Percentiles rank a stretch among this genome's conserved stretches.
These are phyloP conservation scores for Mrakia frigida DNA, from an alignment of 768 basidiomycete genomes.

Conservation along the genomic window DNA sequence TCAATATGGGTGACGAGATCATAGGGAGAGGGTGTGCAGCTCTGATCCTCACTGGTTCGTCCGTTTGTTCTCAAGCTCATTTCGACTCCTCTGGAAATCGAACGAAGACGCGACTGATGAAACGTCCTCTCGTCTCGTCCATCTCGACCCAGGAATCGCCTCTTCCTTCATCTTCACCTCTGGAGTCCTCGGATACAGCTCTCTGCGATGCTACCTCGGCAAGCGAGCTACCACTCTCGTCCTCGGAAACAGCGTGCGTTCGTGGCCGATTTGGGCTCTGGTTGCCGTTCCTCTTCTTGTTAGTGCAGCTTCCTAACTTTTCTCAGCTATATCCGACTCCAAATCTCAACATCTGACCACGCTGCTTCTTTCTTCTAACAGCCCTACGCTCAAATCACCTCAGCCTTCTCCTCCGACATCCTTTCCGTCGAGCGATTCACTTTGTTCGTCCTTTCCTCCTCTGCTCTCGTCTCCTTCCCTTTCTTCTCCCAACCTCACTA, in stretches of 20 bases:
- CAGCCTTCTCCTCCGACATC: background rate
- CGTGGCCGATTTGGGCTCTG: conserved; percentile 19
- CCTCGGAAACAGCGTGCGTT: background rate
- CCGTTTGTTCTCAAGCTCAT: too few species aligned
- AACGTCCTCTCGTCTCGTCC: background rate
- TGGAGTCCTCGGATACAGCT: background rate
- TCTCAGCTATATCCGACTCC: too few species aligned
- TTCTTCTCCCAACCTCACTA: background rate
- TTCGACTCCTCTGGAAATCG: background rate
- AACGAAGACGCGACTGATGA: background rate
- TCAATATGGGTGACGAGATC: background rate
- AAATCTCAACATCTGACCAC: background rate
- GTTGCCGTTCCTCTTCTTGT: background rate
- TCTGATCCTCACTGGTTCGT: background rate
- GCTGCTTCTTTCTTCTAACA: background rate
- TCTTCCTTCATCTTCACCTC: conserved; percentile 17
- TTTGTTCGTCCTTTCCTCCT: background rate
- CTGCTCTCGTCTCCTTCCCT: background rate
- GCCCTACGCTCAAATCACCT: conserved; percentile 19
- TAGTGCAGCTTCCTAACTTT: background rate
- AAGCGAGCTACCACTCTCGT: background rate
- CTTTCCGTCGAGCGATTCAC: conserved; percentile 5
- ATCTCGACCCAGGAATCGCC: background rate
- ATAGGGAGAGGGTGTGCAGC: background rate
- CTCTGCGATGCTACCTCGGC: conserved; percentile 10